Percentiles rank a stretch among this genome's conserved stretches.
phyloP scores from a whole-genome alignment of 345 rosid species.

The Arabidopsis arenosa region DNA sequence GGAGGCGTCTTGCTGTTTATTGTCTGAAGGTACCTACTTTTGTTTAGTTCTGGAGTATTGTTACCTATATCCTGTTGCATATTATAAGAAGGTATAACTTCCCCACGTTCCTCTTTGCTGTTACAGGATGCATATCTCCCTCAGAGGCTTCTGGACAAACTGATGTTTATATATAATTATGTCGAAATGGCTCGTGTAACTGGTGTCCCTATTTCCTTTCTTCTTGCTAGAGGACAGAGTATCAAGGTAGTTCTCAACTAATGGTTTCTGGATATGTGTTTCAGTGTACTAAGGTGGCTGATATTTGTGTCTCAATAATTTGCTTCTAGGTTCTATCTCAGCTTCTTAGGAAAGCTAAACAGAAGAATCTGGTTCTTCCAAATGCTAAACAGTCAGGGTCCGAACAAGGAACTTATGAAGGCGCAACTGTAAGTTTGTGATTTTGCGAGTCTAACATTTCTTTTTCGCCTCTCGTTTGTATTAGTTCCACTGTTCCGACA shows the following conservation, averaged over 20 bases:
- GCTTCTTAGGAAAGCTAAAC: constrained; percentile 94
- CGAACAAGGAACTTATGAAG: constrained; percentile 95
- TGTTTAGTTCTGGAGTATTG: constrained; percentile 19
- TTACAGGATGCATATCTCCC: constrained; percentile 99
- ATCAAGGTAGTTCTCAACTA: constrained; percentile 65
- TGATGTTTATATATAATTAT: constrained; percentile 92
- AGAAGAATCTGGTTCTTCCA: constrained; percentile 83
- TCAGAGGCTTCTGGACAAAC: constrained; percentile 91
- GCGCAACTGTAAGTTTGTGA: constrained; percentile 88
- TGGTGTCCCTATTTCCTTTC: constrained; percentile 96
- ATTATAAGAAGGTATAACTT: constrained; percentile 12
- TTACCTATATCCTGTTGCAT: constrained; percentile 15
- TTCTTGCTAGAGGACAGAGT: constrained; percentile 98
- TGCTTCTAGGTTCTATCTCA: constrained; percentile 87
- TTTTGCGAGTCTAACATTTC: constrained; percentile 9
- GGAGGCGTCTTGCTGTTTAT: constrained; percentile 98
- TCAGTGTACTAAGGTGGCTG: constrained; percentile 24
- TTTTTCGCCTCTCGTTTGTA: constrained; percentile 14
- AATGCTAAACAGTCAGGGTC: constrained; percentile 88
- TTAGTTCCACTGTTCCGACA: constrained; percentile 17
- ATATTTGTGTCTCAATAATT: constrained; percentile 29
- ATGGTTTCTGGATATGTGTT: constrained; percentile 20
- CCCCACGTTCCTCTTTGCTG: constrained; percentile 33
- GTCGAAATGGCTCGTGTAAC: constrained; percentile 99
- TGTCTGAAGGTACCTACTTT: constrained; percentile 79